Evolutionary conservation across 768 basidiomycete species (phyloP), one percentile per base, ranked within the genome.

Genomic region (Russula olivacea): DNA sequence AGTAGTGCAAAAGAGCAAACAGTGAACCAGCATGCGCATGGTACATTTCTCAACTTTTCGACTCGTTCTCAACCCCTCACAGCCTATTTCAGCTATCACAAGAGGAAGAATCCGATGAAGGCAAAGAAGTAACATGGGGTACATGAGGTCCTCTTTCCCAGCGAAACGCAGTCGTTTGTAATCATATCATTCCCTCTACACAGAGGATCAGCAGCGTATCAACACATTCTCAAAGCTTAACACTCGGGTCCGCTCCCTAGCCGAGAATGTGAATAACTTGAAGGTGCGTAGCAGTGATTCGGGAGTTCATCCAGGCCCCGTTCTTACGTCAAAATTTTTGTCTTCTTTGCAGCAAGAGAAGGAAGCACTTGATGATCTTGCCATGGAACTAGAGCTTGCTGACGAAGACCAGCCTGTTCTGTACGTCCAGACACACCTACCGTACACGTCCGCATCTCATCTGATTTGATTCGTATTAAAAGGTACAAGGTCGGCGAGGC

Each of bases 191-290:
- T 55, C 30, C n/a, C 32, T 38, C 38, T 28, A 8, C 21, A 10
- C 61, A 81, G 80, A 80, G 74, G 92, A 94, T 73, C 94, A 98
- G 73, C 86, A 93, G 68, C 83, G 84, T 32, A 98, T 98, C 76
- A 96, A 88, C 75, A 80, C 84, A 0, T 97, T 98, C 73, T 96
- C 93, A 0, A 95, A 93, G 73, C 79, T 95, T 43, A 97, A 96
- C 69, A 86, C 86, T 9, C 84, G 93, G 52, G 74, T 91, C 61
- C 80, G 84, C 8, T 78, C 80, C 30, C 79, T 93, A 41, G 85
- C 91, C 68, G 90, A 87, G 65, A 85, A 83, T 58, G 79, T 94
- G 34, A 80, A 85, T 59, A 75, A 75, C 28, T 80, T 93, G 69
- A 90, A 90, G 82, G 94, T 93, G 38, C 19, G 75, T 69, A 12